These are phyloP conservation scores for Pseudovirgaria hyperparasitica DNA, from an alignment of 2,329 filamentous ascomycete genomes.

Conservation along the genomic window DNA sequence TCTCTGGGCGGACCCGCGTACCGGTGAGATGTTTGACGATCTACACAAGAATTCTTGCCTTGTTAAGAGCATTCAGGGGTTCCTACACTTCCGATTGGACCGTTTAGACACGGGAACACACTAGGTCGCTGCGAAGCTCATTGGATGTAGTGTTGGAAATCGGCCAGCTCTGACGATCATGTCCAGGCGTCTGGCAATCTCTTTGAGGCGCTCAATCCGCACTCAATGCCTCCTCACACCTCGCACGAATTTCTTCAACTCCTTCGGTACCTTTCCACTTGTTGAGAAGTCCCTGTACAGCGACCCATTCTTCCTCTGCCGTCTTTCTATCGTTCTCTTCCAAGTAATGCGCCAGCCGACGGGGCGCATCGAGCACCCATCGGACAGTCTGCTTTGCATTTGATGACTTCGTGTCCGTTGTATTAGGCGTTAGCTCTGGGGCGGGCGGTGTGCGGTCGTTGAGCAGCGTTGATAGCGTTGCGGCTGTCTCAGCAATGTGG, in stretches of 20 bases:
- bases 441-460: slow-evolving; percentile 13
- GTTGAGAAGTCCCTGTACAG: slow-evolving; percentile 25
- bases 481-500: slow-evolving; percentile 55
- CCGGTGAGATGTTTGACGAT: too few species aligned
- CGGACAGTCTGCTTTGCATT: slow-evolving; percentile 44
- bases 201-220: too few species aligned
- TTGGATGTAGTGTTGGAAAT: too few species aligned
- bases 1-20: too few species aligned
- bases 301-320: slow-evolving; percentile 40
- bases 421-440: slow-evolving; percentile 11
- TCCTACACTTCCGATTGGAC: too few species aligned
- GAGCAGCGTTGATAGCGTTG: slow-evolving; percentile 26
- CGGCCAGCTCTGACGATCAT: too few species aligned
- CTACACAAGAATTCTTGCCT: too few species aligned
- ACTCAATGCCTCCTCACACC: slow-evolving; percentile 27
- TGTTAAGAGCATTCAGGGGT: too few species aligned
- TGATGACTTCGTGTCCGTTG: slow-evolving; percentile 20
- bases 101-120: too few species aligned
- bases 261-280: slow-evolving; percentile 33
- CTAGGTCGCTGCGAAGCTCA: too few species aligned
- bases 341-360: slow-evolving; percentile 45
- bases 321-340: slow-evolving; percentile 47
- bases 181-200: too few species aligned
- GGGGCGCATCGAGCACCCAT: slow-evolving; percentile 50
- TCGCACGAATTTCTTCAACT: slow-evolving; percentile 24